phyloP scores from a whole-genome alignment of 164 flowering plant genomes.

The Stephania japonica region DNA sequence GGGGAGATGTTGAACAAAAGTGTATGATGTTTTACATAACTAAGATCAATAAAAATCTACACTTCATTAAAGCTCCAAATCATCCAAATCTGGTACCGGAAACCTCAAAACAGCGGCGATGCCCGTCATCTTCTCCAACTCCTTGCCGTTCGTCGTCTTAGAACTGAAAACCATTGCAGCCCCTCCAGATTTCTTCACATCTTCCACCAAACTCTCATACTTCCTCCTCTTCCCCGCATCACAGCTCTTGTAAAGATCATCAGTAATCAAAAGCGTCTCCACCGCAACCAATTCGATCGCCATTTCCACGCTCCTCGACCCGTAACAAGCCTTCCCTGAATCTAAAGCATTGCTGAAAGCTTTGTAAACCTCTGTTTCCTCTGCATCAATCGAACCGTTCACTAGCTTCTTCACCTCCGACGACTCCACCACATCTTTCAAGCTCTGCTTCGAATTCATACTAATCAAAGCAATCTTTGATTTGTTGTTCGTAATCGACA shows the following conservation, averaged over 20 bases:
- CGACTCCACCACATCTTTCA: conserved; percentile 5
- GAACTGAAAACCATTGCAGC: neutral
- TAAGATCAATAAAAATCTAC: neutral
- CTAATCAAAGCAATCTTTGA: conserved; percentile 3
- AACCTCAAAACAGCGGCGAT: conserved; percentile 14
- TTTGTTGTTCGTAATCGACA: conserved; percentile 7
- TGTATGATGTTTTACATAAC: neutral
- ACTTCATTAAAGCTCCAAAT: conserved; percentile 2
- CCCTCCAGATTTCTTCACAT: conserved; percentile 15
- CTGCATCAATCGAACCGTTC: conserved; percentile 1
- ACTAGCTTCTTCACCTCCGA: neutral
- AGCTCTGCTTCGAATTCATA: neutral
- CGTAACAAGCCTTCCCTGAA: conserved; percentile 13
- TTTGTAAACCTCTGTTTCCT: neutral
- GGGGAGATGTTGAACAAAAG: no score
- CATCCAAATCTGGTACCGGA: conserved; percentile 8
- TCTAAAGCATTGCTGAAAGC: neutral
- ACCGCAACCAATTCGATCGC: conserved; percentile 12
- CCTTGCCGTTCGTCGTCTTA: conserved; percentile 1
- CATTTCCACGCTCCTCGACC: conserved; percentile 10
- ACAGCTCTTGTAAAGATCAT: conserved; percentile 11
- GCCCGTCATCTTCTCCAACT: conserved; percentile 14
- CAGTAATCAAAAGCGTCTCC: conserved; percentile 11
- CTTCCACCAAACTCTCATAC: conserved; percentile 9
- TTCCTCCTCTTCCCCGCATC: conserved; percentile 3